Base-by-base conservation (phyloP, 805 yeast species). In the Sugiyamaella lignohabitans region DNA sequence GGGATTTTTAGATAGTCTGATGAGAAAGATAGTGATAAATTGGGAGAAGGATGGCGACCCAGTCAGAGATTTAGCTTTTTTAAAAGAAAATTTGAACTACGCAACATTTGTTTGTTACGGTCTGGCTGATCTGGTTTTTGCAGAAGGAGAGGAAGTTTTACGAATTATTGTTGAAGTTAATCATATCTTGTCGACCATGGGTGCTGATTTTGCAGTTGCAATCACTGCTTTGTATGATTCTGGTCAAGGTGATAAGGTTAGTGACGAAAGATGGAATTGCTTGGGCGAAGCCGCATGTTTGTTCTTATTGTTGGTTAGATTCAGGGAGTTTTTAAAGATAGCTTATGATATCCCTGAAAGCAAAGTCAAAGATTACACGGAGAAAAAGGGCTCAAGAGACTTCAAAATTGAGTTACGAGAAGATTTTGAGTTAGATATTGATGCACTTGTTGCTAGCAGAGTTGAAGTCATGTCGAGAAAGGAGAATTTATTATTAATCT, bases 131-230 rank as follows among this genome's bases (percentile, higher is more conserved):
- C 54, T 72, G 14, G 65, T 64, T 2, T 70, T 78, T 38, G 52
- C 56, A 0, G 65, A 71, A 0, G 58, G 71, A 40, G 86, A 81
- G 46, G 87, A 82, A 43, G 71, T 77, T 0, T 69, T 73, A 40
- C 49, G 66, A 0, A 24, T 80, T 1, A 55, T 78, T 2, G 60
- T 64, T 39, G 71, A 66, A 1, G 56, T 80, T 30, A 79, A 79
- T 46, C 59, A 68, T 38, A 49, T 70, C 0, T 54, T 76, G 1
- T 56, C 71, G 1, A 61, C 66, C 2, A 71, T 72, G 37, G 79
- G 76, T 5, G 46, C 39, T 2, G 43, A 16, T 5, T 34, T 40
- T 22, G 22, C 14, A 27, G 37, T 19, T 20, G n/a, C 5, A 10
- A 21, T 40, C 4, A 39, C 42, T 4, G 34, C 42, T 11, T 11